Conservation (phyloP, 129 eudicot species). For the Rutidosis leptorrhynchoides region DNA sequence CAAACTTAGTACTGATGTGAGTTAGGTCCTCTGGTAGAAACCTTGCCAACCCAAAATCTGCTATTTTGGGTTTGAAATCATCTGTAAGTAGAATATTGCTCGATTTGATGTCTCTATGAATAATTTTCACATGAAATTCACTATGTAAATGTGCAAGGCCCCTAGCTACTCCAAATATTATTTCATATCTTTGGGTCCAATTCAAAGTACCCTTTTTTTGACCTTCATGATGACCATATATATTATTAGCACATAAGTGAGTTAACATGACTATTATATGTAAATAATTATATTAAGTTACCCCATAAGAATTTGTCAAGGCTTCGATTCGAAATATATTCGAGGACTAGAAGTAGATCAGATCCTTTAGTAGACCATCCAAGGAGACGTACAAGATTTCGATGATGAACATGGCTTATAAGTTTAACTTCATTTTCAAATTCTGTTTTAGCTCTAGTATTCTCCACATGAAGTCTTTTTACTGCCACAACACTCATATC, state of each 20-base stretch:
- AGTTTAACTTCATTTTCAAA: conserved; percentile 66
- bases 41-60: conserved; percentile 73
- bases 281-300: conserved; percentile 9
- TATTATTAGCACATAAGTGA: neutral
- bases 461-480: conserved; percentile 41
- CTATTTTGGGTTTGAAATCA: conserved; percentile 59
- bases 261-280: neutral
- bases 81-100: conserved; percentile 53
- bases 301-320: conserved; percentile 68
- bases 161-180: conserved; percentile 58
- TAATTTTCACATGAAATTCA: conserved; percentile 57
- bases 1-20: conserved; percentile 69
- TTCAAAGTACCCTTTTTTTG: conserved; percentile 43
- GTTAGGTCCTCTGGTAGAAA: conserved; percentile 55
- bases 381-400: conserved; percentile 63
- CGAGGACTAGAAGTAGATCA: conserved; percentile 60
- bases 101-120: conserved; percentile 68
- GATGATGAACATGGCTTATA: conserved; percentile 63
- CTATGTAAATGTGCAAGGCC: conserved; percentile 73
- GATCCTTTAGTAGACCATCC: conserved; percentile 59
- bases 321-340: conserved; percentile 69
- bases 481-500: conserved; percentile 60
- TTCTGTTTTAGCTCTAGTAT: conserved; percentile 46
- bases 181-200: conserved; percentile 59
- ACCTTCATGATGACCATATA: conserved; percentile 35